These are phyloP conservation scores for Carex arenaria DNA, from an alignment of 202 grass and related monocot genomes.

Conservation along the genomic window DNA sequence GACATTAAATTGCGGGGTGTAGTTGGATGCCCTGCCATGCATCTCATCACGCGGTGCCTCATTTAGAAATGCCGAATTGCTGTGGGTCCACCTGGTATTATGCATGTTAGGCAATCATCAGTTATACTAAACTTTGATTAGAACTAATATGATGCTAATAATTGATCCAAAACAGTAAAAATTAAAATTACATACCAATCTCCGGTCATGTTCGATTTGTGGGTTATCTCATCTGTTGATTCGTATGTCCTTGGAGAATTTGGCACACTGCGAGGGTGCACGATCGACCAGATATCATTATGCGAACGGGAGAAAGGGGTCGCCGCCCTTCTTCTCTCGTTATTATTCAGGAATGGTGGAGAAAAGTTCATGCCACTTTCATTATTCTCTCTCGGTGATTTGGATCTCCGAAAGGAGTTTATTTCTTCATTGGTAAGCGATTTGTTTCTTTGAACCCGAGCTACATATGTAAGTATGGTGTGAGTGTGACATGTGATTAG, in stretches of 20 bases:
- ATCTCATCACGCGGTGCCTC: slow-evolving; percentile 42
- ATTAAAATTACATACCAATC: slow-evolving; percentile 20
- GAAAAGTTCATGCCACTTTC: background rate
- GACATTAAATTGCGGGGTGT: slow-evolving; percentile 49
- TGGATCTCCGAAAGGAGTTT: slow-evolving; percentile 54
- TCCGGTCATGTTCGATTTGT: background rate
- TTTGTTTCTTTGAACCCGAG: slow-evolving; percentile 49
- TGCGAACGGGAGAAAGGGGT: background rate
- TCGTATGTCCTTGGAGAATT: background rate
- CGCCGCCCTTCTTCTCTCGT: background rate
- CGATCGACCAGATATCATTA: background rate
- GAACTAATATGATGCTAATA: background rate
- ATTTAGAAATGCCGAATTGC: slow-evolving; percentile 88
- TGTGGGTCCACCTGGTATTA: slow-evolving; percentile 72
- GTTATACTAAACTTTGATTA: background rate
- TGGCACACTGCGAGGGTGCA: background rate
- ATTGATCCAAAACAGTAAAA: background rate
- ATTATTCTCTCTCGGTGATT: background rate
- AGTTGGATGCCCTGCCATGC: slow-evolving; percentile 25
- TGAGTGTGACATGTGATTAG: background rate
- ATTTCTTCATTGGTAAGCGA: slow-evolving; percentile 83
- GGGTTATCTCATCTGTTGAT: background rate
- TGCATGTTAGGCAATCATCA: background rate
- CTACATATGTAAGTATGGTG: slow-evolving; percentile 7
- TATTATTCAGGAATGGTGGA: background rate